A percentile compares a stretch with the other conserved stretches of the same genome.
phyloP scores from a whole-genome alignment of 208 protist species.

The Leishmania guyanensis region DNA sequence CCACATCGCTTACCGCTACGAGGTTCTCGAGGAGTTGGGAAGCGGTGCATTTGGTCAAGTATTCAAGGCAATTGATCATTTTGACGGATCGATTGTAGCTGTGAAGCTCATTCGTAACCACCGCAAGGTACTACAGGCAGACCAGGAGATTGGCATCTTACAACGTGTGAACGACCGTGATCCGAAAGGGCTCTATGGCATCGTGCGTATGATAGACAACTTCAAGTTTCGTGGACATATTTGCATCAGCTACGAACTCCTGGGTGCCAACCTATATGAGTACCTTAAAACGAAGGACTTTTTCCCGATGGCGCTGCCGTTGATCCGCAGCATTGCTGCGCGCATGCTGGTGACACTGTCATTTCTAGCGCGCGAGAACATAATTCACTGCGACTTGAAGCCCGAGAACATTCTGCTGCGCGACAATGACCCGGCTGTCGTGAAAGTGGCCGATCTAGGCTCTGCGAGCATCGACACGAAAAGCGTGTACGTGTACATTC shows the following conservation, averaged over 20 bases:
- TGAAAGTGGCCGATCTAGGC: constrained; percentile 98
- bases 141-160: constrained; percentile 85
- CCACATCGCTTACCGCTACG: constrained; percentile 94
- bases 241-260: constrained; percentile 81
- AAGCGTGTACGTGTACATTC: constrained; percentile 92
- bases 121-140: constrained; percentile 63
- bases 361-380: constrained; percentile 78
- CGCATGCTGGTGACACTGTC: constrained; percentile 74
- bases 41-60: constrained; percentile 90
- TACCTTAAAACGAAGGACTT: constrained; percentile 76
- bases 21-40: constrained; percentile 73
- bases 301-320: constrained; percentile 72
- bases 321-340: constrained; percentile 69
- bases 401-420: constrained; percentile 96
- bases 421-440: constrained; percentile 61
- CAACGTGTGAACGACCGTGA: constrained; percentile 67
- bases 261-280: constrained; percentile 78
- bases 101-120: constrained; percentile 87
- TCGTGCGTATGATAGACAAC: constrained; percentile 76
- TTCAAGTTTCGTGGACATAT: constrained; percentile 75
- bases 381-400: constrained; percentile 97
- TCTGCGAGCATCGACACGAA: constrained; percentile 95
- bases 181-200: constrained; percentile 55
- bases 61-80: constrained; percentile 75
- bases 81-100: constrained; percentile 44